phyloP scores from a whole-genome alignment of 169 alveolate species.

The Neospora caninum region DNA sequence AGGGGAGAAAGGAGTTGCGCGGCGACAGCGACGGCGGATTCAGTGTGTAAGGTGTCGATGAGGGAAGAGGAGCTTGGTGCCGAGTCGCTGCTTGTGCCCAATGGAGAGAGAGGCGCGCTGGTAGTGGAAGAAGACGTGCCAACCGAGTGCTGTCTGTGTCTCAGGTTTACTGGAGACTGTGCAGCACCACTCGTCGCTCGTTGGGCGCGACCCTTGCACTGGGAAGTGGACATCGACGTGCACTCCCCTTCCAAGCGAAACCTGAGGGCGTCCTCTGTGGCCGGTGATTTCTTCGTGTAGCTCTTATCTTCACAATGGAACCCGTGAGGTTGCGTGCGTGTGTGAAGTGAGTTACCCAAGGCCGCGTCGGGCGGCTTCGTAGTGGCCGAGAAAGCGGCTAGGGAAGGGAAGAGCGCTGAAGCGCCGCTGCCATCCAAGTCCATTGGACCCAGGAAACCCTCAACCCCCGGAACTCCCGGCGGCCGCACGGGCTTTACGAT shows the following conservation, averaged over 20 bases:
- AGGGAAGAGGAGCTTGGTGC: not conserved
- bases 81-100: not conserved
- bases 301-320: not conserved
- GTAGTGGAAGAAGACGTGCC: not conserved
- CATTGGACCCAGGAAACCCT: not conserved
- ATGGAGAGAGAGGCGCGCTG: not conserved
- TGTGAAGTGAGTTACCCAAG: slow-evolving; percentile 4
- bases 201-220: not conserved
- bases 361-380: slow-evolving; percentile 31
- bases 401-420: slow-evolving; percentile 1
- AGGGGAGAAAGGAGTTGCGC: not conserved
- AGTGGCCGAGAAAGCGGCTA: slow-evolving; percentile 27
- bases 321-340: not conserved
- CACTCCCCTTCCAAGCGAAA: not conserved
- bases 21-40: not conserved
- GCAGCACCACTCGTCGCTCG: not conserved
- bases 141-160: not conserved
- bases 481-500: slow-evolving; percentile 27
- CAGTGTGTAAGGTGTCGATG: not conserved
- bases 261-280: not conserved
- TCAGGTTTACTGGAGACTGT: not conserved
- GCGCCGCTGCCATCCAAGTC: slow-evolving; percentile 5
- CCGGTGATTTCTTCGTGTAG: not conserved
- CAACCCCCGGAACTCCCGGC: not conserved
- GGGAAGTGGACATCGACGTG: not conserved